Evolutionary conservation across 352 stramenopile species (phyloP).

Genomic region (Sclerospora graminicola): DNA sequence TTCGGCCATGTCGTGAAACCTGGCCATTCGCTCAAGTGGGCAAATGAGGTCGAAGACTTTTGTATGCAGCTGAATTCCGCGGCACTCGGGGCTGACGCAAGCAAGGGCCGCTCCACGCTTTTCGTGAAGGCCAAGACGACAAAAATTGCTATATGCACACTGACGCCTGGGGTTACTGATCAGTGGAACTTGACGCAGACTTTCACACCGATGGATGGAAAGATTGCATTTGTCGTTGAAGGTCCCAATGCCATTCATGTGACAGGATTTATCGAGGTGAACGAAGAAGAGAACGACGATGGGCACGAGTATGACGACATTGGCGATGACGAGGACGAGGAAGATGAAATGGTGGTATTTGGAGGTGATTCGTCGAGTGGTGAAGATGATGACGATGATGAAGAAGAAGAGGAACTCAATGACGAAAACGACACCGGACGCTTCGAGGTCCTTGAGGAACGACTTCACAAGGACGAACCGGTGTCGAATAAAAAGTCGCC

Average conservation of each 20-base stretch:
- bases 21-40: conserved; percentile 51
- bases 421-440: conserved; percentile 33
- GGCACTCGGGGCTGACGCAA: conserved; percentile 44
- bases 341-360: conserved; percentile 65
- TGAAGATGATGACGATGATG: conserved; percentile 12
- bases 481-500: conserved; percentile 23
- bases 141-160: conserved; percentile 70
- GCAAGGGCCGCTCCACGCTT: conserved; percentile 57
- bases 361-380: conserved; percentile 25
- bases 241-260: conserved; percentile 72
- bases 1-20: conserved; percentile 64
- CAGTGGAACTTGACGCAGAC: conserved; percentile 75
- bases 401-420: conserved; percentile 33
- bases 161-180: conserved; percentile 42
- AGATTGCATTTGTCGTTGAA: conserved; percentile 58
- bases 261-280: conserved; percentile 68
- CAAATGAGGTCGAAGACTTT: conserved; percentile 68
- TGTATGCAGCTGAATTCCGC: conserved; percentile 69
- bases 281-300: conserved; percentile 64
- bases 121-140: conserved; percentile 53
- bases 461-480: conserved; percentile 34
- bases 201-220: conserved; percentile 67
- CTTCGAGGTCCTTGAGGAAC: conserved; percentile 75
- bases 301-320: conserved; percentile 43
- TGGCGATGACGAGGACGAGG: conserved; percentile 39